A percentile compares a stretch with the other conserved stretches of the same genome.
Conservation (phyloP, 208 protist species). For the Acanthamoeba lugdunensis region DNA sequence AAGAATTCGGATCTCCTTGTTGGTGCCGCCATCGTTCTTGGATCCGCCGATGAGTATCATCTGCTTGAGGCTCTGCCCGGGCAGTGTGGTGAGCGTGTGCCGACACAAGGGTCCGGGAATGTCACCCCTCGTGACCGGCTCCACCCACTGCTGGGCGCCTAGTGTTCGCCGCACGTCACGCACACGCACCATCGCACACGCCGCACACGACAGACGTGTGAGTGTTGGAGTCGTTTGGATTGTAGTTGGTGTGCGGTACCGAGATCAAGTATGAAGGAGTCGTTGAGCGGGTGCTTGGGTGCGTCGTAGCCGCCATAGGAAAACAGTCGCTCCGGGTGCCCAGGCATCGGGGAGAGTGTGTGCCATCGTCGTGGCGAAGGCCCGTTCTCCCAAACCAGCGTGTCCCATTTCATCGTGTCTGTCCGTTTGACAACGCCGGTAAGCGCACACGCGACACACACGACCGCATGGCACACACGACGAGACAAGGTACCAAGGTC, state of each 20-base stretch:
- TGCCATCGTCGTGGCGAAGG: constrained; percentile 41
- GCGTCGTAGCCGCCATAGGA: constrained; percentile 40
- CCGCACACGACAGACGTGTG: not conserved
- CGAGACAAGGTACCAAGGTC: constrained; percentile 19
- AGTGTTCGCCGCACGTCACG: not conserved
- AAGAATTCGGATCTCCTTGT: constrained; percentile 9
- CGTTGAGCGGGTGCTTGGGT: constrained; percentile 8
- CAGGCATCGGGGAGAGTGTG: constrained; percentile 28
- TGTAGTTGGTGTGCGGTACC: not conserved
- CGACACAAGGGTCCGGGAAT: not conserved
- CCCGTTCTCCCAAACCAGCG: not conserved
- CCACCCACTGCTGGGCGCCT: constrained; percentile 29
- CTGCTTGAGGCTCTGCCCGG: constrained; percentile 21
- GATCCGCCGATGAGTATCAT: constrained; percentile 29
- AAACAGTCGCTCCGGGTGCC: not conserved
- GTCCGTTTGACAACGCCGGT: not conserved
- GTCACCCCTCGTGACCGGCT: not conserved
- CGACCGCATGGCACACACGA: not conserved
- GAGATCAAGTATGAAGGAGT: constrained; percentile 34
- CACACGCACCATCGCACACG: not conserved
- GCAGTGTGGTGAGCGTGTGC: constrained; percentile 45
- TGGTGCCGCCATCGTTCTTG: constrained; percentile 35
- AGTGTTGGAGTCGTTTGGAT: not conserved
- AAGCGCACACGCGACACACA: not conserved
- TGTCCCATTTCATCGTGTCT: constrained; percentile 66